Conservation (phyloP, 2,329 filamentous ascomycete genomes). For the Cadophora sp. region DNA sequence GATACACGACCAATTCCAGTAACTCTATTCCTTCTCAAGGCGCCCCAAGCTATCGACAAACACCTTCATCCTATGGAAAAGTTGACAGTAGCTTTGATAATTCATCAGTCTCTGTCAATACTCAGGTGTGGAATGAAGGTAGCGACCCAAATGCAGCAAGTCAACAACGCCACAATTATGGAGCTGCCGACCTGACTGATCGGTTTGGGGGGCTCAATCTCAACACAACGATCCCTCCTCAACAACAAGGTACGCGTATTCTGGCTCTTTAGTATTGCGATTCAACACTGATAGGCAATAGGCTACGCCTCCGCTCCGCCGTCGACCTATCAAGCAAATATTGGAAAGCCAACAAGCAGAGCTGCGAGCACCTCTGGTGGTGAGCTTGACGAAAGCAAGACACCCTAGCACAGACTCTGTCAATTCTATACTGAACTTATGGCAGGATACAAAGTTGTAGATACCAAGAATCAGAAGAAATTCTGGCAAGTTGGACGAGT, state of each 20-base stretch:
- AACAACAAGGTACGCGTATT: neutral
- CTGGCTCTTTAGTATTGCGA: neutral
- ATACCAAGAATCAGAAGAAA: slow-evolving; percentile 27
- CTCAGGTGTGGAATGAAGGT: neutral
- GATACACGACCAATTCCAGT: neutral
- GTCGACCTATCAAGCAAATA: neutral
- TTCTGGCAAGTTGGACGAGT: slow-evolving; percentile 38
- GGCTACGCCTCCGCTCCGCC: neutral
- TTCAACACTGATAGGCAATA: neutral
- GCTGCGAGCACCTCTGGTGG: neutral
- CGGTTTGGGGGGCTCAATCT: neutral
- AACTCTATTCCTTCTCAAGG: neutral
- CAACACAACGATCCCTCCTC: neutral
- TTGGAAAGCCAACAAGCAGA: neutral
- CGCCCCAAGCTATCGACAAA: neutral
- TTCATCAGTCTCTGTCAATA: neutral
- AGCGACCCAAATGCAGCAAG: neutral
- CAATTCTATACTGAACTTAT: neutral
- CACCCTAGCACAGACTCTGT: neutral
- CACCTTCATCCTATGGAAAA: neutral
- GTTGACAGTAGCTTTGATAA: neutral
- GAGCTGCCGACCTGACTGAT: neutral
- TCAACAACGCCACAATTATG: neutral
- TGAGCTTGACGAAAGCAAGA: slow-evolving; percentile 11
- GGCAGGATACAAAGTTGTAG: slow-evolving; percentile 30